phyloP scores from a whole-genome alignment of 148 eudicot genomes.

The Rhododendron mucronatum region DNA sequence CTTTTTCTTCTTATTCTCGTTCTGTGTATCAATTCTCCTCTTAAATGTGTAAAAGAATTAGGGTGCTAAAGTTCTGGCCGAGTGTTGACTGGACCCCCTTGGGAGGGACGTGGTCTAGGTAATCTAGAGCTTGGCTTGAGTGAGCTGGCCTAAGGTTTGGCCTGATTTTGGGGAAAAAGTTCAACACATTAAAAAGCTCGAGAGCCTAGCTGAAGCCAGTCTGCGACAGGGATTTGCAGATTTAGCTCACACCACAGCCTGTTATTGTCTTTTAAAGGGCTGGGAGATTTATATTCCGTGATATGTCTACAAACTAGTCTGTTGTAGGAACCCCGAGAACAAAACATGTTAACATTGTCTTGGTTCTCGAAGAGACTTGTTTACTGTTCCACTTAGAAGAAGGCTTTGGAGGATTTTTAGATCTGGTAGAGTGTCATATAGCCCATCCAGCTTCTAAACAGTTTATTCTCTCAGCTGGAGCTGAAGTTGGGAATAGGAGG shows the following conservation, averaged over 20 bases:
- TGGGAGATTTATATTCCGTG: not conserved
- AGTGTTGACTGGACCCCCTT: not conserved
- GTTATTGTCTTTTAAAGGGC: not conserved
- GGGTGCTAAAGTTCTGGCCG: not conserved
- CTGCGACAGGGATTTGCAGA: not conserved
- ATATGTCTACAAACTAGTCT: not conserved
- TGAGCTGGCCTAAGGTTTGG: not conserved
- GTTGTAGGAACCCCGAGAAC: not conserved
- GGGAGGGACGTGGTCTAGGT: not conserved
- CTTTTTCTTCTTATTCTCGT: not conserved
- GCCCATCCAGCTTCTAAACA: slow-evolving; percentile 4
- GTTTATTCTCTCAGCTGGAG: slow-evolving; percentile 50
- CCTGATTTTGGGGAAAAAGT: not conserved
- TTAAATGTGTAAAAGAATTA: not conserved
- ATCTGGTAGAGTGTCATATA: not conserved
- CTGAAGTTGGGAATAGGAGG: slow-evolving; percentile 88
- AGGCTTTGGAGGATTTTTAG: slow-evolving; percentile 1
- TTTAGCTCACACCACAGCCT: not conserved
- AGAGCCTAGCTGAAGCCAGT: not conserved
- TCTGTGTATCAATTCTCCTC: not conserved
- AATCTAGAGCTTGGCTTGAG: not conserved
- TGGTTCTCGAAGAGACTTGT: not conserved
- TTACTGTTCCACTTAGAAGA: not conserved
- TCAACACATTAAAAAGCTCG: not conserved
- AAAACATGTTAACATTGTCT: not conserved